These are phyloP conservation scores for Dissophora ornata DNA, from an alignment of 192 early-diverging fungal genomes.

Conservation along the genomic window DNA sequence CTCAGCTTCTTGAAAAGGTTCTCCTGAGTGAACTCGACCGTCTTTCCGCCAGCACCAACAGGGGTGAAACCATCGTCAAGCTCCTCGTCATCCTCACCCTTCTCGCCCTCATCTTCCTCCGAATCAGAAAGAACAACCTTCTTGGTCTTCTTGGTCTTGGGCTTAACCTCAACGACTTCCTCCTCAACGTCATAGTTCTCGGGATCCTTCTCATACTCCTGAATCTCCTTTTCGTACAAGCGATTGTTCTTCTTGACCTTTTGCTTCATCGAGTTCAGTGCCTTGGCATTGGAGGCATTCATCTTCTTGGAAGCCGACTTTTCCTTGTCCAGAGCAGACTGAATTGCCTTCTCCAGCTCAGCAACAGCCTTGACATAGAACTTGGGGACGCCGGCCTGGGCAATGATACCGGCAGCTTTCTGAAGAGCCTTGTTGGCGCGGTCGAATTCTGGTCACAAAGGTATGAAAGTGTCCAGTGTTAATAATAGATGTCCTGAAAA, in stretches of 20 bases:
- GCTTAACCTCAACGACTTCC: conserved; percentile 20
- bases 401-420: conserved; percentile 71
- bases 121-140: conserved; percentile 61
- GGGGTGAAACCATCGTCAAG: conserved; percentile 78
- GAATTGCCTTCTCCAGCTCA: conserved; percentile 82
- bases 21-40: conserved; percentile 71
- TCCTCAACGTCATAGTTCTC: conserved; percentile 32
- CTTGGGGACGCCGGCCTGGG: conserved; percentile 62
- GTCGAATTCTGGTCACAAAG: conserved; percentile 91
- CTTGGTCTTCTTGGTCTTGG: conserved; percentile 22
- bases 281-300: conserved; percentile 82
- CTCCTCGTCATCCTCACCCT: conserved; percentile 57
- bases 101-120: conserved; percentile 50
- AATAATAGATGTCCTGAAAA: no score
- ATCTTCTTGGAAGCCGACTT: conserved; percentile 87
- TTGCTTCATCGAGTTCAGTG: conserved; percentile 93
- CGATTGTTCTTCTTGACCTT: conserved; percentile 92
- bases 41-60: conserved; percentile 77
- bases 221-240: conserved; percentile 75
- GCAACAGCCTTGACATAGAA: conserved; percentile 82
- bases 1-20: conserved; percentile 87
- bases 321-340: conserved; percentile 67
- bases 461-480: no score
- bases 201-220: conserved; percentile 67
- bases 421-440: conserved; percentile 76